Percentiles rank a stretch among this genome's conserved stretches.
phyloP scores from a whole-genome alignment of 1,139 yeast species.

The Debaryomyces sp. region DNA sequence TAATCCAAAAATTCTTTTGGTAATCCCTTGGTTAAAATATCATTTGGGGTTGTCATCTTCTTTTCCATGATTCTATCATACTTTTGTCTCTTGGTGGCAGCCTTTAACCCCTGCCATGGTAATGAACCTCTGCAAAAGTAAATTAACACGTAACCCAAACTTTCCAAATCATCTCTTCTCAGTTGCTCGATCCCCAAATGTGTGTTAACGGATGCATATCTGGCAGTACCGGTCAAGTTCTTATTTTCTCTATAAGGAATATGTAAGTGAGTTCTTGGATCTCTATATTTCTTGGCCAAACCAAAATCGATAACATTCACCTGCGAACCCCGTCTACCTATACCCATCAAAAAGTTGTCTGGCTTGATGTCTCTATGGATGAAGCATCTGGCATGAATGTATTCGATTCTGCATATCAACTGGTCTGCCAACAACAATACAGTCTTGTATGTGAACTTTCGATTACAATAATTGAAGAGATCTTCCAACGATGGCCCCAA shows the following conservation, averaged over 20 bases:
- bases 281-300: conserved; percentile 92
- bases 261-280: conserved; percentile 93
- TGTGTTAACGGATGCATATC: conserved; percentile 94
- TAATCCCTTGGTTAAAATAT: conserved; percentile 85
- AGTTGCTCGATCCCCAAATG: conserved; percentile 97
- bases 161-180: conserved; percentile 95
- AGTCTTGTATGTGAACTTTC: conserved; percentile 92
- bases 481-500: conserved; percentile 96
- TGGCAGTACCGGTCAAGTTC: conserved; percentile 95
- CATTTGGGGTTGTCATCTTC: conserved; percentile 91
- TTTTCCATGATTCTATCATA: conserved; percentile 96
- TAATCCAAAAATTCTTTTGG: conserved; percentile 90
- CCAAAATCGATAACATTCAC: conserved; percentile 97
- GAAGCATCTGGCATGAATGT: conserved; percentile 92
- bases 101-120: conserved; percentile 99
- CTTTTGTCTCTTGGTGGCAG: conserved; percentile 95
- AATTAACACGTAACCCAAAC: conserved; percentile 91
- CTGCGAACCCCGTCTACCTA: conserved; percentile 92
- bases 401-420: conserved; percentile 90
- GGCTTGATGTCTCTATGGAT: conserved; percentile 94
- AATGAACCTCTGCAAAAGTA: conserved; percentile 93
- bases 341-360: conserved; percentile 95
- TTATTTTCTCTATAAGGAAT: conserved; percentile 96
- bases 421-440: conserved; percentile 93
- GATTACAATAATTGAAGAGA: conserved; percentile 90